Evolutionary conservation across 345 rosid species (phyloP), one percentile per base, ranked within the genome.

Genomic region (Gossypium anomalum): DNA sequence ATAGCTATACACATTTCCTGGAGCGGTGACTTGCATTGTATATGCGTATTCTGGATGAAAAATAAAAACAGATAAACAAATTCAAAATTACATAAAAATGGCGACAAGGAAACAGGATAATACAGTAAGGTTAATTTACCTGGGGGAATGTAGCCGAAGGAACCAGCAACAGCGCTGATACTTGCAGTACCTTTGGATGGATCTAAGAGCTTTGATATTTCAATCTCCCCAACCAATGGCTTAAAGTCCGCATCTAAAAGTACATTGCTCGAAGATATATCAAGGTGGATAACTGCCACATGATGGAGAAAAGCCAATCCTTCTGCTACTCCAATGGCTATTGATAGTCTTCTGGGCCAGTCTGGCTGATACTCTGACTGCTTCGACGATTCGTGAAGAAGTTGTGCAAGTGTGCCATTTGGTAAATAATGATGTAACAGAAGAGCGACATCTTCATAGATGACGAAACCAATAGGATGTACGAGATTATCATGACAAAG

Each of bases 61-160:
- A 74, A 68, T 68, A 71, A 49, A 61, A 41, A 43, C 41, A 27
- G 71, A 53, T 1, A 15, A 19, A 51, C 65, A n/a, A 60, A 73
- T 17, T 3, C 17, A 20, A 6, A 41, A 29, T 23, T 27, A 2
- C 78, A 56, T 27, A 23, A 65, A n/a, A n/a, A 51, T 34, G 72
- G 67, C 25, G 44, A 48, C 16, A n/a, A 3, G 25, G 57, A 22
- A 29, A 23, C 15, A 45, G 2, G 16, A 10, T 15, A 51, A 51
- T 51, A 51, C 1, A 47, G 52, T 68, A 6, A 13, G 1, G 41
- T 22, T 60, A 66, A 71, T 25, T 34, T 89, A 93, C 99, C 99
- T 65, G 99, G 99, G 9, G 99, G 97, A 77, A 95, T 91, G 74
- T 93, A 95, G 44, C 99, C 98, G 45, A 90, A 89, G 15, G 99